Evolutionary conservation across 495 filamentous ascomycete species (phyloP), one percentile per base, ranked within the genome.

Genomic region (Penicillium pancosmium): DNA sequence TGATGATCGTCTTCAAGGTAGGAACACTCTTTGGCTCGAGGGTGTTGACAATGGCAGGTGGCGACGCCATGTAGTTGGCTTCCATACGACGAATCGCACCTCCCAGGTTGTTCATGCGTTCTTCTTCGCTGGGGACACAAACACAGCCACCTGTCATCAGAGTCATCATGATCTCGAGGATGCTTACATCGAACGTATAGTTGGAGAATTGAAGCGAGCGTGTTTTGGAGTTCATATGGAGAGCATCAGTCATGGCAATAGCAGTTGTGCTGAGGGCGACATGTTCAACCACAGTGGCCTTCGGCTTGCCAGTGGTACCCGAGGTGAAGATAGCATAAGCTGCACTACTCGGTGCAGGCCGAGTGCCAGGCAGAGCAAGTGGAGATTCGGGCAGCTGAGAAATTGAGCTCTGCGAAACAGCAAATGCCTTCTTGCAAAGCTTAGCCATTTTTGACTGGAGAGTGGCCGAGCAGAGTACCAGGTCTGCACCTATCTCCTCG

Each of bases 121-220:
- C 78, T 12, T 78, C 78, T 41, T 88, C 80, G 0, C 82, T 84
- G 3, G 88, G 87, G 4, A 88, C 78, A 64, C 87, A 90, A 9
- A 89, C 75, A 56, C 84, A 88, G 4, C 83, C 86, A 31, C 87
- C 87, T 4, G 72, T 69, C 23, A 84, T 84, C 2, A 92, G 71
- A 0, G 86, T 86, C 5, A 85, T 84, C 52, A 89, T 82, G 4
- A 88, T 84, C 55, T 91, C 88, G 4, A 82, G 66, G 18, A 91
- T 75, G 44, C 84, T 84, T 31, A 85, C 81, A 57, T 92, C 89
- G 40, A 89, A 88, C 2, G 85, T 84, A 64, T 85, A 89, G 47
- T 84, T 85, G 2, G 88, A 86, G 54, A 88, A 84, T 57, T 91
- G 88, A 60, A 91, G 77, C 8, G 86, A 79, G 8, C 89, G 80